phyloP scores from a whole-genome alignment of 139 green algal genomes.

The Micractinium conductrix region DNA sequence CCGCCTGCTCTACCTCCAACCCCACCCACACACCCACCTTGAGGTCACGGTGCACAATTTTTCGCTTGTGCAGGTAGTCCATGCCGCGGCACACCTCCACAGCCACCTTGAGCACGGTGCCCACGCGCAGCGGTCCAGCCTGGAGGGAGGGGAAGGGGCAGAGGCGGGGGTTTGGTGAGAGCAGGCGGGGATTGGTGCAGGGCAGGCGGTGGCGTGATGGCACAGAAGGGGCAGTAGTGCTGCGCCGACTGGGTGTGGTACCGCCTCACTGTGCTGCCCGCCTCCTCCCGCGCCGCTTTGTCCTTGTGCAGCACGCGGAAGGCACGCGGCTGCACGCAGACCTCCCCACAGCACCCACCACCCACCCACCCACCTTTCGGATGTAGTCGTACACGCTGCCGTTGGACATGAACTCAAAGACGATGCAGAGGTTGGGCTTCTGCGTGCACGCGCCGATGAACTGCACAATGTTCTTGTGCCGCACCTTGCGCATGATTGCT shows the following conservation, averaged over 20 bases:
- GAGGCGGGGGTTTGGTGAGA: too few species aligned
- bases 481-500: conserved; percentile 91
- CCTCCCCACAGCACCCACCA: neutral
- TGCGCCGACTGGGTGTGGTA: too few species aligned
- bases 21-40: conserved; percentile 11
- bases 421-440: conserved; percentile 97
- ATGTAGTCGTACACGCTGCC: conserved; percentile 97
- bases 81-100: conserved; percentile 95
- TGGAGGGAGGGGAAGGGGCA: too few species aligned
- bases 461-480: conserved; percentile 98
- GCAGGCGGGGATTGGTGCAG: too few species aligned
- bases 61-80: conserved; percentile 99
- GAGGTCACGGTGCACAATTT: conserved; percentile 95
- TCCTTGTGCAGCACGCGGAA: too few species aligned
- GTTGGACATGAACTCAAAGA: conserved; percentile 98
- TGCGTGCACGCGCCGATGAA: conserved; percentile 99
- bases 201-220: too few species aligned
- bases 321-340: too few species aligned
- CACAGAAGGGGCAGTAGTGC: too few species aligned
- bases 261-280: too few species aligned
- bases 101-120: conserved; percentile 80
- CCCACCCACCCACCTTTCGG: conserved; percentile 56
- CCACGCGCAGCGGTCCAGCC: conserved; percentile 67
- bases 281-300: too few species aligned
- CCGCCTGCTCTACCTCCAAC: neutral